A percentile compares a stretch with the other conserved stretches of the same genome.
Evolutionary conservation across 768 basidiomycete genomes (phyloP).

Genomic region (Lentinula detonsa): DNA sequence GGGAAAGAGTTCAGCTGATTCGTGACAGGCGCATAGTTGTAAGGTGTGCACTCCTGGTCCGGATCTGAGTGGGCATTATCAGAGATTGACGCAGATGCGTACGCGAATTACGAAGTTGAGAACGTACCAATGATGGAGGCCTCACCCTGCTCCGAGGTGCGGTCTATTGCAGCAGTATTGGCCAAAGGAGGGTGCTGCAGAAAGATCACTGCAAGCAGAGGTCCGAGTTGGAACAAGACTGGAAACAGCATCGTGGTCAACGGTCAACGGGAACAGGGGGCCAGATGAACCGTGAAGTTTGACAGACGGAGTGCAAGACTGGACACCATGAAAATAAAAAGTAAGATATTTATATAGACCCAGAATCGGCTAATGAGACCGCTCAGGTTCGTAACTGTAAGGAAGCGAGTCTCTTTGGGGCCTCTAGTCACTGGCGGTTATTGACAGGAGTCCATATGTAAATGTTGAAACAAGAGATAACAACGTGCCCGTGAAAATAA

Average conservation of each 20-base stretch:
- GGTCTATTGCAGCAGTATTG: neutral
- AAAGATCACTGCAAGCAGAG: neutral
- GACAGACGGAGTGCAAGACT: neutral
- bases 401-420: neutral
- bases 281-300: no score
- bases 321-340: neutral
- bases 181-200: neutral
- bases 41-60: conserved; percentile 3
- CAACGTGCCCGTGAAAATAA: neutral
- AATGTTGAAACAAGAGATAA: neutral
- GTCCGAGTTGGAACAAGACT: neutral
- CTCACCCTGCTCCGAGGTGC: conserved; percentile 1
- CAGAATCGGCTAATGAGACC: neutral
- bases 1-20: conserved; percentile 1
- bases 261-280: neutral
- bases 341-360: neutral
- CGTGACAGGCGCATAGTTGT: conserved; percentile 1
- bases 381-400: neutral
- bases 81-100: neutral
- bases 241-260: neutral
- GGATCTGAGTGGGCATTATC: neutral
- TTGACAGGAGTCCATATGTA: neutral
- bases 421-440: no score
- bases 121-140: neutral
- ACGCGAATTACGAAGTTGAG: neutral